phyloP scores from a whole-genome alignment of 768 basidiomycete genomes.

The Lactarius vividus region DNA sequence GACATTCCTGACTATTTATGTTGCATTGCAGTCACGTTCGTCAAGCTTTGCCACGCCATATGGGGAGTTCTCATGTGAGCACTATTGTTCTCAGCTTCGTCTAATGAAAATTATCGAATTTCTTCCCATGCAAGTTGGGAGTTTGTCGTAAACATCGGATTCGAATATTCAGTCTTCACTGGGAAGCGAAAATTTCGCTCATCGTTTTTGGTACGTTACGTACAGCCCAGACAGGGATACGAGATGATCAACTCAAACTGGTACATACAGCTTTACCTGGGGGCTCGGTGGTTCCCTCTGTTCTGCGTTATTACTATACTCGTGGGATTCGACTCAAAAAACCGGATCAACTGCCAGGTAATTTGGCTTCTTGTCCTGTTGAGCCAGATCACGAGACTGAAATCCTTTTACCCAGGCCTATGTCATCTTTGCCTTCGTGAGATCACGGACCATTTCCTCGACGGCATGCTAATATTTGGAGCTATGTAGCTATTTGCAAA shows the following conservation, averaged over 20 bases:
- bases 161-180: neutral
- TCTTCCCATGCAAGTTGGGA: neutral
- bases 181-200: neutral
- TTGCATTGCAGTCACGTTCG: too few relatives aligned
- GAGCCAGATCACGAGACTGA: neutral
- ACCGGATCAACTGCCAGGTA: neutral
- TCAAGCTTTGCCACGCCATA: too few relatives aligned
- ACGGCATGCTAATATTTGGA: neutral
- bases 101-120: too few relatives aligned
- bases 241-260: neutral
- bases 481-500: neutral
- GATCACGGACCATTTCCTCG: neutral
- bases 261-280: neutral
- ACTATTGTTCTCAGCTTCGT: too few relatives aligned
- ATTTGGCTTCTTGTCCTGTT: neutral
- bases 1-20: too few relatives aligned
- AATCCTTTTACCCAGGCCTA: neutral
- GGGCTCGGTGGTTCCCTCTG: neutral
- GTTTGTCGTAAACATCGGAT: neutral
- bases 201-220: neutral
- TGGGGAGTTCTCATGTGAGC: too few relatives aligned
- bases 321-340: neutral
- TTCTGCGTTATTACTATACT: neutral
- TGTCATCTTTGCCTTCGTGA: neutral
- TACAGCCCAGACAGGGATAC: neutral